Conservation (phyloP, 73 alveolate species). For the Blepharisma japonicum region DNA sequence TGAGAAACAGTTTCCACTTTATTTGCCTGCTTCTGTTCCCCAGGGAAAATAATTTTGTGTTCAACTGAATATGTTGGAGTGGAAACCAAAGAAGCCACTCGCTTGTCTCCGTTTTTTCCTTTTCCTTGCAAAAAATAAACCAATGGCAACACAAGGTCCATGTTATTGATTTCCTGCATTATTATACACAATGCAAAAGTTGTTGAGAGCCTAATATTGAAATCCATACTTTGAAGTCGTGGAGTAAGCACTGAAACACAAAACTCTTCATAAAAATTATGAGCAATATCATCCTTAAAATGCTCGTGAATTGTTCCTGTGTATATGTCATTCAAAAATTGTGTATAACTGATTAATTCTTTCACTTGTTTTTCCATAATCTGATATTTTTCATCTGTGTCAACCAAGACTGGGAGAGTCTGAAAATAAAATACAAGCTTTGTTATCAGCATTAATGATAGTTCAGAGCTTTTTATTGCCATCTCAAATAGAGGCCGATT, state of each 20-base stretch:
- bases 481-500: neutral
- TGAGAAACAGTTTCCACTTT: too few relatives aligned
- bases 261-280: constrained; percentile 13
- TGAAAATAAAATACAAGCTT: constrained; percentile 15
- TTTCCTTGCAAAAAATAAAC: constrained; percentile 28
- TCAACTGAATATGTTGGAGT: neutral
- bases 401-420: neutral
- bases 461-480: neutral
- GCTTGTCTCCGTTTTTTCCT: neutral
- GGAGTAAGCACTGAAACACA: constrained; percentile 17
- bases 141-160: neutral
- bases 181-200: neutral
- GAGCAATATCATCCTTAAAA: neutral
- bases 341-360: neutral
- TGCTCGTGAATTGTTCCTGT: neutral
- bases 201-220: neutral
- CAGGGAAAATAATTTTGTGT: neutral
- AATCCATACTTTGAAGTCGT: constrained; percentile 10
- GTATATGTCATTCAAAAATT: neutral
- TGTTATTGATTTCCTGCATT: constrained; percentile 2
- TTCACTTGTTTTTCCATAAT: neutral
- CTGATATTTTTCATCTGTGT: neutral
- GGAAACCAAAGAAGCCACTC: constrained; percentile 2
- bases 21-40: too few relatives aligned
- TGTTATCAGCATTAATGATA: neutral